Evolutionary conservation across 306 rosid species (phyloP), one percentile per base, ranked within the genome.

Genomic region (Vigna radiata): DNA sequence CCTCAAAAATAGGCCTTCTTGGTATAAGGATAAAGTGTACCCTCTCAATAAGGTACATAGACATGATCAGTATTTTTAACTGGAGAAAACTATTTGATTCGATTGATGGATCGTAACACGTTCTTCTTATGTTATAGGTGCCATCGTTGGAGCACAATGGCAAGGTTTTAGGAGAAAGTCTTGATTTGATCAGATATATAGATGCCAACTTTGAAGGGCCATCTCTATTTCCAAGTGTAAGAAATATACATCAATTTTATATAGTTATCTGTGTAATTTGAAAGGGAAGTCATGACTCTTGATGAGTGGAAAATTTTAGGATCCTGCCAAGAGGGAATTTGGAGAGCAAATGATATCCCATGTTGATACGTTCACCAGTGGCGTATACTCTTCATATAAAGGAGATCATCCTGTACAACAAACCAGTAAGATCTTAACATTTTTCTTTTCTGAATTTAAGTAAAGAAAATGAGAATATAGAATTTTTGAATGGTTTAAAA

Each of bases 21-120:
- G 96, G 96, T 93, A 89, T 56, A 86, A 88, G 86, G 96, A 93
- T 72, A 93, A 90, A 67, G 89, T 93, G 50, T 86, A 89, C 82
- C 85, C 90, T 44, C 43, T 39, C 8, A 39, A 39, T 8, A 39
- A 39, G 43, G 43, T 39, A 39, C 43, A 39, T 8, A 33, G 6
- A 33, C 37, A 6, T 37, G 8, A 39, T 39, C 43, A 39, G 43
- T 8, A 39, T 39, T 39, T 25, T 39, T 39, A 39, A 39, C 43
- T 7, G 10, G 11, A 39, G 43, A 8, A 8, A 7, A 8, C 43
- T 39, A 8, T 39, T 39, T 74, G 23, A 62, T 11, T 7, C 68
- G 43, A 9, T 39, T 39, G 43, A 39, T 39, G 11, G 43, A 37
- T 37, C 9, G 6, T 37, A 7, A 7, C 43, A 39, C 43, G 11